Percentiles rank a stretch among this genome's conserved stretches.
Evolutionary conservation across 257 asterid species (phyloP).

Genomic region (Solanum chilense): DNA sequence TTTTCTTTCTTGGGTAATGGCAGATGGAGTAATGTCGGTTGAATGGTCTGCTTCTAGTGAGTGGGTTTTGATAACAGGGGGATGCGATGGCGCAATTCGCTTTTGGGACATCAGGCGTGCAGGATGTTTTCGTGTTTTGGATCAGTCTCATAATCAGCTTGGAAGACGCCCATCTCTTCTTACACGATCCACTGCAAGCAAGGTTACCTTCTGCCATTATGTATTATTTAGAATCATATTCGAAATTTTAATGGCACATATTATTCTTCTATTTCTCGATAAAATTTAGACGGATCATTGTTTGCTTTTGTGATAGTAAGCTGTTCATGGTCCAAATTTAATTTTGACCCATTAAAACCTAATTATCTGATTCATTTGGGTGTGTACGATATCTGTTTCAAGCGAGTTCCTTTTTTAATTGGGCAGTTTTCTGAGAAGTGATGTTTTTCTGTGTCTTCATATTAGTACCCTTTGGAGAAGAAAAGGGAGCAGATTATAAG

Average conservation of each 20-base stretch:
- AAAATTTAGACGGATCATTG: background rate
- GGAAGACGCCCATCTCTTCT: slow-evolving; percentile 83
- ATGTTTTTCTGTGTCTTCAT: background rate
- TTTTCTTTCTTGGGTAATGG: slow-evolving; percentile 11
- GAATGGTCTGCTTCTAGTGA: slow-evolving; percentile 98
- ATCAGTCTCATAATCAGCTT: slow-evolving; percentile 81
- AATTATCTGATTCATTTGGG: background rate
- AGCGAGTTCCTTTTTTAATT: background rate
- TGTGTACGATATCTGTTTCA: background rate
- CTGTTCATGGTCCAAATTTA: background rate
- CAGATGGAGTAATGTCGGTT: slow-evolving; percentile 95
- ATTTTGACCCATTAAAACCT: background rate
- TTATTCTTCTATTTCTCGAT: background rate
- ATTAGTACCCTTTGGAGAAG: background rate
- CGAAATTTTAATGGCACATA: background rate
- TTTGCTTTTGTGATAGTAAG: background rate
- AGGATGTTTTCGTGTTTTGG: slow-evolving; percentile 88
- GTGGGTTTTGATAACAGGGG: slow-evolving; percentile 94
- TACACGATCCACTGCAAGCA: slow-evolving; percentile 40
- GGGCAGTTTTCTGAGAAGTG: background rate
- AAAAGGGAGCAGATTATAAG: background rate
- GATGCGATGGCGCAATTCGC: slow-evolving; percentile 98
- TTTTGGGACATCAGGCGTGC: slow-evolving; percentile 99
- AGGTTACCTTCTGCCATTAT: slow-evolving; percentile 33
- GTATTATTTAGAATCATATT: background rate